Evolutionary conservation across 1,284 basidiomycete species (phyloP), one percentile per base, ranked within the genome.

Genomic region (Volvariella surrecta): DNA sequence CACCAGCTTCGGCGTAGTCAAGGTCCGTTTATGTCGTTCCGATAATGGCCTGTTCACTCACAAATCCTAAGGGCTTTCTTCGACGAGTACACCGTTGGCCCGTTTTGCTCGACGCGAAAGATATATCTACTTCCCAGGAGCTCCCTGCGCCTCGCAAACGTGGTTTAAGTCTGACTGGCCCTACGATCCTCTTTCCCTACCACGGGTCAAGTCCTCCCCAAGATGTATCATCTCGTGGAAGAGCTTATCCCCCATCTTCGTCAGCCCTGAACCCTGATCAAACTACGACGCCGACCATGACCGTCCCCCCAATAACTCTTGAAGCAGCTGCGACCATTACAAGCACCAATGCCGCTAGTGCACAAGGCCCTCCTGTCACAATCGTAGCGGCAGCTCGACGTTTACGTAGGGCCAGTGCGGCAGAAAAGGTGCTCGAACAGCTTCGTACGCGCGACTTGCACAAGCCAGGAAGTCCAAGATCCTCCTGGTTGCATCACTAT

Each of bases 1-100:
- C 60, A 84, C 93, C n/a, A 92, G 88, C 50, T 99, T 99, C 57
- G 96, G 95, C 10, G 87, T 97, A n/a, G 96, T 99, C 65, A 99
- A 99, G 66, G 85, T 79, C 55, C 16, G 48, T 22, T n/a, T 38
- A 45, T 9, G 39, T 2, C 10, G 2, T 13, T 21, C 30, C 4
- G 10, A 30, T 40, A 43, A 4, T 34, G 31, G 43, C n/a, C 19
- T 22, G 17, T 28, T 45, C 35, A 16, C 19, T 39, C 31, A 15
- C 37, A 31, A 9, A 32, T 21, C 38, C 30, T 42, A 46, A 86
- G 84, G 94, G 93, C 0, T 99, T 98, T 58, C 70, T 99, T 10
- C 80, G 90, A 4, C 73, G 96, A 31, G 84, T 98, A 0, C 91
- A 97, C 58, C 80, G 93, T 13, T 99, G 89, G 74, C 96, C 96